These are phyloP conservation scores for Mesembryanthemum crystallinum DNA, from an alignment of 148 eudicot species.

Conservation along the genomic window DNA sequence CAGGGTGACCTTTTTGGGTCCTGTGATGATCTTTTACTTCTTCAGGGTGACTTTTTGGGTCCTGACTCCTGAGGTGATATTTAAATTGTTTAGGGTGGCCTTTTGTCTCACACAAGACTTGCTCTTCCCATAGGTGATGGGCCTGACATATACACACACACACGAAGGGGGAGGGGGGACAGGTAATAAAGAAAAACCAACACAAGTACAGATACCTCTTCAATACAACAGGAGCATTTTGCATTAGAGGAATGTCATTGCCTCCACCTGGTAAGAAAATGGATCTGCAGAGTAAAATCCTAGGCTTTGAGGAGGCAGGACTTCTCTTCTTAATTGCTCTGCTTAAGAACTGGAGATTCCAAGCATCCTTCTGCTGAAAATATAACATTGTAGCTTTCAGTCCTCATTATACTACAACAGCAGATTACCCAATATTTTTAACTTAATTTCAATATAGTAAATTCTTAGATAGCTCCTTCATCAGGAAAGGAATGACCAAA, in stretches of 20 bases:
- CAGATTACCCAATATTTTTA: background rate
- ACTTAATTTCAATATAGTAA: background rate
- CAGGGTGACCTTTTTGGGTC: too few species aligned
- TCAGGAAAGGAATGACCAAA: background rate
- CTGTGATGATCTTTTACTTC: too few species aligned
- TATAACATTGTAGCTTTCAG: constrained; percentile 15
- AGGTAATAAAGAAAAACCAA: background rate
- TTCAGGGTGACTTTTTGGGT: too few species aligned
- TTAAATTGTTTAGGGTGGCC: too few species aligned
- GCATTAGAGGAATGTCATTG: constrained; percentile 38
- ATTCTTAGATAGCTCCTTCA: background rate
- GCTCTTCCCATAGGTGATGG: too few species aligned
- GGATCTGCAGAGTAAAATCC: constrained; percentile 46
- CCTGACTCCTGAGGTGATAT: too few species aligned
- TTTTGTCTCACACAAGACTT: too few species aligned
- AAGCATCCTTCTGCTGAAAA: constrained; percentile 49
- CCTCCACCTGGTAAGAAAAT: constrained; percentile 47
- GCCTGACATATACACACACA: background rate
- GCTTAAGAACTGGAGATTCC: constrained; percentile 39
- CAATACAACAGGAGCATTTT: constrained; percentile 40
- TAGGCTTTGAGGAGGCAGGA: constrained; percentile 30
- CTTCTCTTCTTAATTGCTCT: constrained; percentile 21
- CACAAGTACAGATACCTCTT: constrained; percentile 39
- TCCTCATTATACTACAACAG: background rate
- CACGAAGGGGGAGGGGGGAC: too few species aligned